A percentile compares a stretch with the other conserved stretches of the same genome.
phyloP scores from a whole-genome alignment of 371 early-diverging fungal species.

The Haplosporangium sp. region DNA sequence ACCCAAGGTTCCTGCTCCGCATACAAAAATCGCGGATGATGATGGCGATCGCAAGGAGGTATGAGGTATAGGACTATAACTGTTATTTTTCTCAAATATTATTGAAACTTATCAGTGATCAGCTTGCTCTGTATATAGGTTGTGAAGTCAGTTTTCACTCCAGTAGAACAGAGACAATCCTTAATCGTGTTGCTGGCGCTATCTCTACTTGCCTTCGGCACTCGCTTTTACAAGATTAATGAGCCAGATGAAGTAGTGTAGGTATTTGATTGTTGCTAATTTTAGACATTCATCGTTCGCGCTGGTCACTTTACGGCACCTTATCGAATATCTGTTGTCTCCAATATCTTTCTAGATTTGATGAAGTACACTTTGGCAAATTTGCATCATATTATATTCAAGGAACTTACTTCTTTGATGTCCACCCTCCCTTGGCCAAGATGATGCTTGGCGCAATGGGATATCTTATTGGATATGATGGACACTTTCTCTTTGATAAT shows the following conservation, averaged over 20 bases:
- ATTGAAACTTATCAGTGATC: neutral
- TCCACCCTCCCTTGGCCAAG: slow-evolving; percentile 99
- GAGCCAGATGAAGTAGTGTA: slow-evolving; percentile 81
- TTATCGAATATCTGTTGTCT: neutral
- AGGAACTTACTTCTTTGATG: slow-evolving; percentile 97
- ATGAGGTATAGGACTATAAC: slow-evolving; percentile 19
- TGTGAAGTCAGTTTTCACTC: slow-evolving; percentile 40
- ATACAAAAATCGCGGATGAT: neutral
- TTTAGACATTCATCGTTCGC: neutral
- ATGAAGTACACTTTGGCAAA: slow-evolving; percentile 99
- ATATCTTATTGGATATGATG: slow-evolving; percentile 91
- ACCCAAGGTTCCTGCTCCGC: neutral
- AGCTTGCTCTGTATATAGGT: slow-evolving; percentile 3
- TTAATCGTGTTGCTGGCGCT: slow-evolving; percentile 29
- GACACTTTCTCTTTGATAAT: slow-evolving; percentile 92
- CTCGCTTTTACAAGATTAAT: slow-evolving; percentile 72
- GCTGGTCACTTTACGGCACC: neutral
- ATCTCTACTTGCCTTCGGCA: slow-evolving; percentile 60
- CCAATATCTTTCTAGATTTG: slow-evolving; percentile 60
- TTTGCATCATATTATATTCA: slow-evolving; percentile 96
- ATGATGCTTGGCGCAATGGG: slow-evolving; percentile 92
- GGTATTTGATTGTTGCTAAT: slow-evolving; percentile 40
- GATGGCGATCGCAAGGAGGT: slow-evolving; percentile 24
- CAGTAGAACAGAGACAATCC: slow-evolving; percentile 35
- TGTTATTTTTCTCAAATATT: neutral